Base-by-base conservation (phyloP, 2,329 filamentous ascomycete species). In the Dactylellina cionopaga region DNA sequence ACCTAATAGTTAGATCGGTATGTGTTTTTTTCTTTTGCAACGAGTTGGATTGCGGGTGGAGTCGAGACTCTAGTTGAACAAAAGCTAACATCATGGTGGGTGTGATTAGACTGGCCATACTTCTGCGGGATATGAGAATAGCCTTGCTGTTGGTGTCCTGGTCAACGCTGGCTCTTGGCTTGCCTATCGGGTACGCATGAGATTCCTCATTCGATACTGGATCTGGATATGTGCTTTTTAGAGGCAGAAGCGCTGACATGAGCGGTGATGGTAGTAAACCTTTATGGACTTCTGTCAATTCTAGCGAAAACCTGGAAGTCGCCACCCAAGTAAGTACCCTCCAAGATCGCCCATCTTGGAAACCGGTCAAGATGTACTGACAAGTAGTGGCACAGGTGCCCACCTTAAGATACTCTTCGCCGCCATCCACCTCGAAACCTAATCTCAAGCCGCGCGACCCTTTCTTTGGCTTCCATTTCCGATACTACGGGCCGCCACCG, bases 391-490 rank as follows among this genome's bases (percentile, higher is more conserved):
- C 29, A 17, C 25, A 17, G 6, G 0, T 47, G 25, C 27, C n/a
- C 22, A 15, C 25, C 3, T 11, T 15, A 47, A 55, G 17, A 17
- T 37, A 58, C 11, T 51, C 41, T n/a, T 11, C 37, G 29, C 27
- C 37, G 19, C 19, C 15, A 4, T 22, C 17, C 1, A n/a, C 5
- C 3, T 10, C 2, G 10, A 44, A 58, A 22, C 10, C 39, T 43
- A n/a, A n/a, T n/a, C 31, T 35, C 13, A 6, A 35, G 6, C 31
- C 31, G 11, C 58, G 58, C 2, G 17, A 37, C 2, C 66, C 66
- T 2, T 71, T 71, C 66, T 71, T 71, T 31, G 58, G 58, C 25
- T 58, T 64, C 7, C 56, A 43, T 19, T 63, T 71, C 15, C 24
- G 27, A 1, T 71, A 63, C 29, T 64, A 62, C 22, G 3, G 10